These are phyloP conservation scores for Fusarium incarnatum DNA, from an alignment of 2,329 filamentous ascomycete species.

Conservation along the genomic window DNA sequence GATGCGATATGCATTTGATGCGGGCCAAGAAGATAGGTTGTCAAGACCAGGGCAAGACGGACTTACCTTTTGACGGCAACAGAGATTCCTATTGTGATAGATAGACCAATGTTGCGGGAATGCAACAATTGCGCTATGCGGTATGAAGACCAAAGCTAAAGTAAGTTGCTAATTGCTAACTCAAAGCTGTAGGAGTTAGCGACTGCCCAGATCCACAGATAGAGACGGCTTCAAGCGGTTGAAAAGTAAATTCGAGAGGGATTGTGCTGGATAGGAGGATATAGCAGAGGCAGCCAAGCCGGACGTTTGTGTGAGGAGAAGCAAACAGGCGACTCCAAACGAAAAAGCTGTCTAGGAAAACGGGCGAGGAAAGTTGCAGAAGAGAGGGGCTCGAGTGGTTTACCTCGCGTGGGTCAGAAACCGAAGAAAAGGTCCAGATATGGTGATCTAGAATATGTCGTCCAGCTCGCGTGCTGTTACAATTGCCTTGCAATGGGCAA, in stretches of 20 bases:
- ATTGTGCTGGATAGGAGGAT: slow-evolving; percentile 13
- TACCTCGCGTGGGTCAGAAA: slow-evolving; percentile 47
- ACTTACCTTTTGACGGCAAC: slow-evolving; percentile 34
- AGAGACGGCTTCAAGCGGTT: slow-evolving; percentile 27
- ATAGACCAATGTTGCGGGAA: slow-evolving; percentile 6
- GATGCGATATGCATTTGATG: slow-evolving; percentile 9
- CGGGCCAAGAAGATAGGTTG: slow-evolving; percentile 8
- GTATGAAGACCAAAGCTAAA: slow-evolving; percentile 33
- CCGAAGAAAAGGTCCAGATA: slow-evolving; percentile 38
- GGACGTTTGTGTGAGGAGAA: slow-evolving; percentile 39
- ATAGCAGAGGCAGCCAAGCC: slow-evolving; percentile 13
- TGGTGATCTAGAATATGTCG: slow-evolving; percentile 47
- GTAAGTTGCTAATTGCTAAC: slow-evolving; percentile 35
- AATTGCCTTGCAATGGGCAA: slow-evolving; percentile 56
- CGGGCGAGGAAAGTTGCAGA: slow-evolving; percentile 36
- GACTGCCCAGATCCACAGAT: slow-evolving; percentile 37
- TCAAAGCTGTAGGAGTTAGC: slow-evolving; percentile 37
- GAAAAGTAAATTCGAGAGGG: slow-evolving; percentile 6
- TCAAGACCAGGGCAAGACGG: slow-evolving; percentile 10
- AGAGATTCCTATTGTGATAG: slow-evolving; percentile 35
- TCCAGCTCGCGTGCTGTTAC: slow-evolving; percentile 54
- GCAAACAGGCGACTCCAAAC: slow-evolving; percentile 33
- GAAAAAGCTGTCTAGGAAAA: slow-evolving; percentile 36
- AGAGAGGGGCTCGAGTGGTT: slow-evolving; percentile 41
- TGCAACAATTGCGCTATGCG: slow-evolving; percentile 25